Evolutionary conservation across 306 rosid species (phyloP), one percentile per base, ranked within the genome.

Genomic region (Prunus persica): DNA sequence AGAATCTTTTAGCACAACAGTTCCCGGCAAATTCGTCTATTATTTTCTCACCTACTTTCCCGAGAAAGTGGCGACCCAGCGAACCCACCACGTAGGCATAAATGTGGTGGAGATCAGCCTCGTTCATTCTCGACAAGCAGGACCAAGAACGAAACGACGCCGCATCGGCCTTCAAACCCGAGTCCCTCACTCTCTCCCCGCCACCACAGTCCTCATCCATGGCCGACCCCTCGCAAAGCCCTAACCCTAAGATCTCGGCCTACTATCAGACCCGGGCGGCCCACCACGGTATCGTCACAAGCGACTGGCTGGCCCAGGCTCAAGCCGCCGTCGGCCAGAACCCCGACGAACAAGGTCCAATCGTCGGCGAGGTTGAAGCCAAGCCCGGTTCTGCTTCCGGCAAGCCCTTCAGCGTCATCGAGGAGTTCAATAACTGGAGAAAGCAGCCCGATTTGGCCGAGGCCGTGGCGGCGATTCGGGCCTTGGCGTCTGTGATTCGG

Each of bases 401-500:
- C 11, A 88, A 78, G 57, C 45, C 93, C 41, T 95, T 95, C 63
- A 72, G 97, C n/a, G 97, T 95, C 7, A 92, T 89, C 58, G 86
- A 89, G 19, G 97, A 92, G 79, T 95, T 95, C 82, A 87, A 95
- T 57, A 67, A 55, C 66, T 92, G 98, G 98, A 86, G 98, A 82
- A 90, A 86, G 45, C 95, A 90, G 80, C 98, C 97, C 57, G 96
- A 95, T 82, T 87, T 95, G 84, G 98, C 97, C 0, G 98, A 95
- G 81, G 98, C 97, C 7, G 98, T 92, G 27, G 97, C 98, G 22
- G 98, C 98, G 6, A 92, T 95, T 79, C 91, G 97, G 65, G 96
- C 98, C 13, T 82, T 95, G 80, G 98, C 97, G 51, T 83, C 97
- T 8, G 96, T 92, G 52, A 95, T 92, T 49, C 78, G 92, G 74